Conservation (phyloP, 306 rosid species). For the Urtica urens region DNA sequence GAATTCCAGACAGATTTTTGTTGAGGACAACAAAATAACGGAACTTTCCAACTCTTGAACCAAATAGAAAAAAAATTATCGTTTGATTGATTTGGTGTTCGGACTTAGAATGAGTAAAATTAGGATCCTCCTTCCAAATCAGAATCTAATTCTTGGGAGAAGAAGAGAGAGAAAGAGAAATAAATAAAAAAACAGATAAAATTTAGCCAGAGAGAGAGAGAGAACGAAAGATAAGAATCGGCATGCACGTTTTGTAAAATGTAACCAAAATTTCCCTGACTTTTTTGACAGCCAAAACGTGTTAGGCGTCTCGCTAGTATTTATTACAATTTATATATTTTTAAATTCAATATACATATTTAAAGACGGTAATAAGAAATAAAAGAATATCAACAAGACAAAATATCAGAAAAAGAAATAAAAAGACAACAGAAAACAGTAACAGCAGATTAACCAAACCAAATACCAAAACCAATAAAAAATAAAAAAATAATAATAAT, state of each 20-base stretch:
- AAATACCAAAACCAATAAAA: background rate
- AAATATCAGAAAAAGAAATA: background rate
- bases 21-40: background rate
- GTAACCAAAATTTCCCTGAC: background rate
- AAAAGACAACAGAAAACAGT: background rate
- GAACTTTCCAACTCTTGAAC: background rate
- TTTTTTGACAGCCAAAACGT: slow-evolving; percentile 37
- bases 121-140: no score
- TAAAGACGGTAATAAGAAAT: background rate
- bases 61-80: background rate
- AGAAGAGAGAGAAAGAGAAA: no score
- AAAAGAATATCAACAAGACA: background rate
- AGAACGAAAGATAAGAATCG: background rate
- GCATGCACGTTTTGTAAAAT: slow-evolving; percentile 10
- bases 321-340: background rate
- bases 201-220: background rate
- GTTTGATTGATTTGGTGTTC: background rate
- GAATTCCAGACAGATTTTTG: background rate
- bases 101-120: background rate
- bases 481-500: background rate
- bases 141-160: no score
- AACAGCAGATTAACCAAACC: no score
- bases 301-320: slow-evolving; percentile 20
- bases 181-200: background rate
- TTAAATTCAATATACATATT: background rate